Evolutionary conservation across 371 early-diverging fungal species (phyloP), one percentile per base, ranked within the genome.

Genomic region (Hamiltosporidium tvaerminnensis): DNA sequence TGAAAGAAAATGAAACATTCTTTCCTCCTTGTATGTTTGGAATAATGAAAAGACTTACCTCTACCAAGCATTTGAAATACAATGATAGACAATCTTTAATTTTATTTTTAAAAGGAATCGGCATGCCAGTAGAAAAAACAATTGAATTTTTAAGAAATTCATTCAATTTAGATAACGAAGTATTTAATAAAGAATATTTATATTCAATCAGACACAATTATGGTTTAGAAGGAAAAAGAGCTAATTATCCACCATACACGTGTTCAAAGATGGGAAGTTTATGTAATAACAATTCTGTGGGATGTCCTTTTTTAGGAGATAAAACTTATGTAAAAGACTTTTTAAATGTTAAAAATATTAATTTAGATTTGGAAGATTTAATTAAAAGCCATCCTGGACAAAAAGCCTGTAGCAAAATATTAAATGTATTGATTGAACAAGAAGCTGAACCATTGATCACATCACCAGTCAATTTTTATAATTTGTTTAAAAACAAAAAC

Each of bases 181-280:
- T 86, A 66, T 95, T 94, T 75, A 81, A 87, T 63, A 95, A 89
- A 83, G 57, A 70, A 12, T 92, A 96, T 67, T 82, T 90, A 0
- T 98, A 98, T 80, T 87, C 87, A 68, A 84, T 96, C 61, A 82
- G 95, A 38, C 92, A 93, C 81, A 89, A 86, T 72, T 98, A 96
- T 77, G 99, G 99, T 57, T 70, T 86, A 69, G 97, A 96, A 76
- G 99, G 99, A 33, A 86, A 85, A 56, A 85, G 93, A 14, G 83
- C 83, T 9, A 84, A 91, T 71, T 96, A 93, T 76, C 78, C 82
- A 7, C 87, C 93, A 1, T 92, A 85, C 76, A 84, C 83, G 81
- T 96, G 97, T 77, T 73, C 80, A 57, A 88, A 86, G 64, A 88
- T 96, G 5, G 14, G 5, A 5, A 7, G 7, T 44, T 44, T 44